Conservation (phyloP, 1,284 basidiomycete species). For the Tilletia horrida region DNA sequence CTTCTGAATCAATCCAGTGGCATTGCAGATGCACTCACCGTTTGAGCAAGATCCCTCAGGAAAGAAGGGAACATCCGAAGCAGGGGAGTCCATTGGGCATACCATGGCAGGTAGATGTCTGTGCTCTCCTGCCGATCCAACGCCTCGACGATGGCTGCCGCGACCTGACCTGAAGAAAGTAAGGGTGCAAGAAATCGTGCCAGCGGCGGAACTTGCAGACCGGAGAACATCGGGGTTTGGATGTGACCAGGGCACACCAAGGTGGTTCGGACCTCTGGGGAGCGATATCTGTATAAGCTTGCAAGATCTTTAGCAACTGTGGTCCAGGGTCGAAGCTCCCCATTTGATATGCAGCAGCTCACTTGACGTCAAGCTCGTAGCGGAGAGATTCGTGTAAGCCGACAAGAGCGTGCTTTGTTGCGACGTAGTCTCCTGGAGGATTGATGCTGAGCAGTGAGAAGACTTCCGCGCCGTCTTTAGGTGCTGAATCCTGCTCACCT, state of each 20-base stretch:
- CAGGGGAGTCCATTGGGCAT: constrained; percentile 38
- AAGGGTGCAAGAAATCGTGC: constrained; percentile 41
- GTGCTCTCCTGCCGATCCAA: constrained; percentile 35
- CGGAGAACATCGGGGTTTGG: constrained; percentile 41
- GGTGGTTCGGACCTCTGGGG: constrained; percentile 38
- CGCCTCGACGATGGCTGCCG: constrained; percentile 30
- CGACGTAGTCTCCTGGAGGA: constrained; percentile 44
- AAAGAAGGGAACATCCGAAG: constrained; percentile 36
- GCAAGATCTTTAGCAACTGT: no score
- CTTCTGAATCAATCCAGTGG: background rate
- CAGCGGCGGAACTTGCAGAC: constrained; percentile 26
- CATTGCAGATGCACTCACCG: background rate
- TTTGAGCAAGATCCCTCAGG: constrained; percentile 3
- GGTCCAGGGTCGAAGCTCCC: no score
- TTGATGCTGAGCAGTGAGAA: background rate
- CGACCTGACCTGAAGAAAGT: constrained; percentile 32
- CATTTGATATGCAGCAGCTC: background rate
- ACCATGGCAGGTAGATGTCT: constrained; percentile 36
- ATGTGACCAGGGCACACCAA: constrained; percentile 45
- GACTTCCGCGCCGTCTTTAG: no score
- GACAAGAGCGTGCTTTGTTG: constrained; percentile 51
- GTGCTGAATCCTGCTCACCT: constrained; percentile 64
- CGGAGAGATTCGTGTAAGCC: constrained; percentile 51
- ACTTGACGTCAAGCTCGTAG: constrained; percentile 45
- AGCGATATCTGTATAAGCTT: constrained; percentile 23